phyloP scores from a whole-genome alignment of 257 asterid species.

The Penstemon newberryi region DNA sequence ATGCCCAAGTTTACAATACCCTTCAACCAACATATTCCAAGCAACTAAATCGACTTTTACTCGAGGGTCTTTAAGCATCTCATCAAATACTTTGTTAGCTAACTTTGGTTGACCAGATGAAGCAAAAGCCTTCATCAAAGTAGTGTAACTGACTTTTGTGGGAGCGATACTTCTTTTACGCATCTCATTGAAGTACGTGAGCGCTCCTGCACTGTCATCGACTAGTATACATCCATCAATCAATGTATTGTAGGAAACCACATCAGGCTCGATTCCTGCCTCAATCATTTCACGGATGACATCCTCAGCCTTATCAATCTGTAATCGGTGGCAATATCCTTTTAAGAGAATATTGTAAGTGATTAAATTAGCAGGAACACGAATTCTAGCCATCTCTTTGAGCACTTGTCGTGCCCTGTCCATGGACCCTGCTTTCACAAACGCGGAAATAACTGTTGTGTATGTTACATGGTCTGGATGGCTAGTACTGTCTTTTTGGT shows the following conservation, averaged over 20 bases:
- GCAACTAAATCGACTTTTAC: conserved; percentile 89
- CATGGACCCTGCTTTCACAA: conserved; percentile 76
- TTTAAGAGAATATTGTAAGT: conserved; percentile 88
- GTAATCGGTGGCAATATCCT: conserved; percentile 86
- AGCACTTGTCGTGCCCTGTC: conserved; percentile 75
- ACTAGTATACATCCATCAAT: conserved; percentile 82
- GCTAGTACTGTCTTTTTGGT: conserved; percentile 58
- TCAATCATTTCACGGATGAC: conserved; percentile 63
- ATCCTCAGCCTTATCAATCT: conserved; percentile 83
- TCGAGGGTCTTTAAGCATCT: conserved; percentile 85
- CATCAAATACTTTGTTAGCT: conserved; percentile 80
- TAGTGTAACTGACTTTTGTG: conserved; percentile 86
- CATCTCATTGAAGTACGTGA: conserved; percentile 89
- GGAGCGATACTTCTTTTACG: conserved; percentile 87
- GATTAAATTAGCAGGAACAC: conserved; percentile 74
- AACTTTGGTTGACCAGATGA: conserved; percentile 80
- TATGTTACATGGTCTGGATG: conserved; percentile 93
- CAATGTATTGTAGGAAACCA: conserved; percentile 83
- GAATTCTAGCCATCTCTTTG: conserved; percentile 61
- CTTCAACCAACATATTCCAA: conserved; percentile 95
- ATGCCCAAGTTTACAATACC: conserved; percentile 70
- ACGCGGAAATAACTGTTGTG: conserved; percentile 84
- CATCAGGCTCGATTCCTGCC: conserved; percentile 78
- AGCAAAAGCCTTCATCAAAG: conserved; percentile 96
- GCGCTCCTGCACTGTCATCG: conserved; percentile 87